A percentile compares a stretch with the other conserved stretches of the same genome.
Conservation (phyloP, 2,329 filamentous ascomycete species). For the Botrytis elliptica region DNA sequence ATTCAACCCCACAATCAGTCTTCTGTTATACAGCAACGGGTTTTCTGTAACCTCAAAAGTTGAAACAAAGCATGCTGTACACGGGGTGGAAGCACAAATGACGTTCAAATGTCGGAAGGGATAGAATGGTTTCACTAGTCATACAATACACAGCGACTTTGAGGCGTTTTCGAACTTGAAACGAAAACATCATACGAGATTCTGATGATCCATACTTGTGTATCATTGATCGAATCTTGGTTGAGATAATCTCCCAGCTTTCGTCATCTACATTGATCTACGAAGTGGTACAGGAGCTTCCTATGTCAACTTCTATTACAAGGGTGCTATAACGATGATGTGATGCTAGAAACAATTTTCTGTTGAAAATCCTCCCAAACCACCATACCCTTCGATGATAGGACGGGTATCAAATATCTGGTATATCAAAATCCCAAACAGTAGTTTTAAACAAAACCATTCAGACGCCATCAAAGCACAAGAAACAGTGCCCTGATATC, state of each 20-base stretch:
- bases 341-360: not conserved
- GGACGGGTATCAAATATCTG: too few species aligned
- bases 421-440: not conserved
- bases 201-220: too few species aligned
- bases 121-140: not conserved
- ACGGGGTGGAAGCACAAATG: not conserved
- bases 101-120: not conserved
- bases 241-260: too few species aligned
- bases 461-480: not conserved
- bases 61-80: not conserved
- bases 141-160: not conserved
- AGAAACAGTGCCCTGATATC: not conserved
- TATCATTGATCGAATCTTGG: not conserved
- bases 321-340: not conserved
- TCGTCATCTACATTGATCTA: not conserved
- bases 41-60: not conserved
- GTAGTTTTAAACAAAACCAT: not conserved
- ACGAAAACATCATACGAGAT: not conserved
- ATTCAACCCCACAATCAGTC: not conserved
- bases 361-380: not conserved
- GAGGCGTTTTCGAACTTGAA: not conserved
- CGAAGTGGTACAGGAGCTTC: not conserved
- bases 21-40: not conserved
- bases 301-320: too few species aligned
- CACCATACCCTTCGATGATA: not conserved